phyloP scores from a whole-genome alignment of 1,139 yeast species.

The Zygotorulaspora mrakii region DNA sequence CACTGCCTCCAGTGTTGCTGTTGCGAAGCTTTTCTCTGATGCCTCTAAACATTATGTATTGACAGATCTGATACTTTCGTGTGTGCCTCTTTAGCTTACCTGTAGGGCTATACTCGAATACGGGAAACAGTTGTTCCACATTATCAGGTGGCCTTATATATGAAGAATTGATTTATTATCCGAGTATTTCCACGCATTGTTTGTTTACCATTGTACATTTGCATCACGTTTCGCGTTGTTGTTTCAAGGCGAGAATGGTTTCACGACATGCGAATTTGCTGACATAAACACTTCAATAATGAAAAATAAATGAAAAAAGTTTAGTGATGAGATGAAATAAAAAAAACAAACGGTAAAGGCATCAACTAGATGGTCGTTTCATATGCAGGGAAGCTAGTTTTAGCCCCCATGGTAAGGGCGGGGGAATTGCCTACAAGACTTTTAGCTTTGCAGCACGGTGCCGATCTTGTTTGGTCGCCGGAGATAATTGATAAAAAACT shows the following conservation, averaged over 20 bases:
- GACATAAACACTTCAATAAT: constrained; percentile 2
- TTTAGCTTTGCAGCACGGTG: constrained; percentile 75
- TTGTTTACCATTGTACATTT: constrained; percentile 1
- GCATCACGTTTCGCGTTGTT: not conserved
- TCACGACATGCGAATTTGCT: constrained; percentile 15
- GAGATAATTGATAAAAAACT: constrained; percentile 87
- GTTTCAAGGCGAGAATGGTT: constrained; percentile 15
- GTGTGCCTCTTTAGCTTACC: not conserved
- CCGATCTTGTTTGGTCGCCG: constrained; percentile 94
- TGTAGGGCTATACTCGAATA: too few relatives aligned
- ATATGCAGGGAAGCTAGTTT: constrained; percentile 67
- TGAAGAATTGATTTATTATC: not conserved
- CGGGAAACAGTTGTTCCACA: too few relatives aligned
- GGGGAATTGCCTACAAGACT: constrained; percentile 91
- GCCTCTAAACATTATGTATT: constrained; percentile 11
- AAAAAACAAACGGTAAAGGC: not conserved
- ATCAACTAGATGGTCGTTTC: constrained; percentile 38
- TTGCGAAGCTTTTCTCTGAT: constrained; percentile 14
- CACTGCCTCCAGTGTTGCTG: constrained; percentile 8
- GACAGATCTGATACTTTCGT: not conserved
- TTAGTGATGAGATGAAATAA: constrained; percentile 8
- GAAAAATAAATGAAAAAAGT: constrained; percentile 2
- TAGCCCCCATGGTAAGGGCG: constrained; percentile 96
- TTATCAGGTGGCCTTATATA: not conserved
- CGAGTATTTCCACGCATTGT: not conserved